Evolutionary conservation across 176 grass and related monocot species (phyloP), one percentile per base, ranked within the genome.

Genomic region (Oropetium thomaeum): DNA sequence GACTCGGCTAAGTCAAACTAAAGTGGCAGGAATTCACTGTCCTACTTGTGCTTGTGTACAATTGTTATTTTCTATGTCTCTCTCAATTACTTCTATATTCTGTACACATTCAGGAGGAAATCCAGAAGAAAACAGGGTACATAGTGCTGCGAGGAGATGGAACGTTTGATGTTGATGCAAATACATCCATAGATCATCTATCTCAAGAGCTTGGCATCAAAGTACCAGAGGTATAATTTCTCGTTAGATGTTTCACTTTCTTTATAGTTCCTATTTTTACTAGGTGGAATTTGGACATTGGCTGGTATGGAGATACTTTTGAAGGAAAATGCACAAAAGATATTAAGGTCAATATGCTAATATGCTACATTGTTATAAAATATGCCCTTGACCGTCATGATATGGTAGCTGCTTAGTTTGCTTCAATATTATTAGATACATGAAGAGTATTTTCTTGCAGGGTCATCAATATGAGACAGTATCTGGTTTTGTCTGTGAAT

Each of bases 81-180:
- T 73, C 62, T 73, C 23, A 30, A 44, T 67, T 81, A 35, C 25
- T 84, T 33, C 12, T 74, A 20, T 25, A 45, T 51, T 31, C 53
- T 63, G 44, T 35, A 42, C 28, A 60, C 9, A 79, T 84, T 74
- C 69, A 97, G 96, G 96, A 99, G 82, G 91, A 99, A 85, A 95
- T 99, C 75, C 91, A 95, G 76, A 94, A 81, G 79, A 99, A 95
- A 92, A 99, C 89, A 70, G 96, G 96, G 54, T 74, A 90, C 64
- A 95, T 99, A 90, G 92, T 99, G 61, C 88, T 88, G 92, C 82
- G 67, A 58, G 87, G 88, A 82, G 96, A 99, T 73, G 96, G 96
- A 80, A 87, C 89, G 65, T 99, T 92, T 84, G 87, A 92, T 43
- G 92, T 99, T 29, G 96, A 99, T 86, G 96, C 96, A 86, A 99